phyloP scores from a whole-genome alignment of 495 filamentous ascomycete genomes.

The Lasiosphaeria hispida region DNA sequence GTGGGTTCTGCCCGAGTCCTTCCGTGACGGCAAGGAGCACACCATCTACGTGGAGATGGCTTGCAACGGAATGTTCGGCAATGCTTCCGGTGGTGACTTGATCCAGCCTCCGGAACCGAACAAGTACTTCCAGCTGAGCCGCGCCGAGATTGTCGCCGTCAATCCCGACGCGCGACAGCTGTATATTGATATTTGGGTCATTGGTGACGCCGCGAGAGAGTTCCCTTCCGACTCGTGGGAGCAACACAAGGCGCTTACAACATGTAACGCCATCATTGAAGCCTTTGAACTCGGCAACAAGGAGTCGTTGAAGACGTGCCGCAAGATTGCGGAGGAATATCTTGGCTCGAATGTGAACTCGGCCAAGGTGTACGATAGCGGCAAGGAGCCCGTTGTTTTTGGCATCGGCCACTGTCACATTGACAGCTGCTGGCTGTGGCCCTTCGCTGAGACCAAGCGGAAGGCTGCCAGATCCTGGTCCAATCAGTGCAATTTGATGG shows the following conservation, averaged over 20 bases:
- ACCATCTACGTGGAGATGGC: slow-evolving; percentile 96
- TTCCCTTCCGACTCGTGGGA: slow-evolving; percentile 81
- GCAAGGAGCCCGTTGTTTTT: slow-evolving; percentile 71
- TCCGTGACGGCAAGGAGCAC: slow-evolving; percentile 80
- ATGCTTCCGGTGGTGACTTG: slow-evolving; percentile 75
- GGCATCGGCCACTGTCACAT: slow-evolving; percentile 97
- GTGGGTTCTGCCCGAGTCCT: slow-evolving; percentile 82
- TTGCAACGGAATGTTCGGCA: slow-evolving; percentile 98
- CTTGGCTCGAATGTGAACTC: slow-evolving; percentile 79
- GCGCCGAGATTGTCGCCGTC: slow-evolving; percentile 84
- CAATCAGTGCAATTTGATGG: slow-evolving; percentile 90
- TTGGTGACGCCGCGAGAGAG: slow-evolving; percentile 81
- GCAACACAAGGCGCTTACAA: slow-evolving; percentile 76
- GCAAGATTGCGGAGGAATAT: slow-evolving; percentile 78
- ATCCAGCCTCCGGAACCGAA: slow-evolving; percentile 88
- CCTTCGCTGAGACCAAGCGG: slow-evolving; percentile 96
- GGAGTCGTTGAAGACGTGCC: slow-evolving; percentile 71
- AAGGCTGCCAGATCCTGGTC: slow-evolving; percentile 97
- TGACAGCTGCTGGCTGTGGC: slow-evolving; percentile 97
- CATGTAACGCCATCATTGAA: slow-evolving; percentile 85
- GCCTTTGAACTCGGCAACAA: slow-evolving; percentile 77
- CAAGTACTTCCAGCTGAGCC: slow-evolving; percentile 69
- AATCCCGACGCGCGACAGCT: slow-evolving; percentile 81
- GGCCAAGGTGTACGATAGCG: slow-evolving; percentile 75
- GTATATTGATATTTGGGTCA: slow-evolving; percentile 92